Conservation (phyloP, 139 green algal genomes). For the Closterium sp. region DNA sequence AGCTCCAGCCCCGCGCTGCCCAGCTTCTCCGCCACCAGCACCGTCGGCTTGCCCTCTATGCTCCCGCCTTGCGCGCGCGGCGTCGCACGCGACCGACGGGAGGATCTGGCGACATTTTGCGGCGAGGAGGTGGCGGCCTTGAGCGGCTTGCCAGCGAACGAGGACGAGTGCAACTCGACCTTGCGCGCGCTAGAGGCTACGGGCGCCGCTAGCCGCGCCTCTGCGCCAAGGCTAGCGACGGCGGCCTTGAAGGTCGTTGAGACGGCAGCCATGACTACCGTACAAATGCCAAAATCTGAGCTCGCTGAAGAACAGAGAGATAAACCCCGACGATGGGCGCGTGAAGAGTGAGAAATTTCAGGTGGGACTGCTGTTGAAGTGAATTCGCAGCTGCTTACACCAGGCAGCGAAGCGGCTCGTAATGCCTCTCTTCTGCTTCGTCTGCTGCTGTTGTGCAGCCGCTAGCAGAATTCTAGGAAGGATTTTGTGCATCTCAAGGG, state of each 20-base stretch:
- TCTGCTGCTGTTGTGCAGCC: no score
- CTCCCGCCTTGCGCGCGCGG: slow-evolving; percentile 13
- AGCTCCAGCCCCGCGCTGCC: slow-evolving; percentile 78
- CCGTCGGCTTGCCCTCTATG: slow-evolving; percentile 60
- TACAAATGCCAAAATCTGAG: neutral
- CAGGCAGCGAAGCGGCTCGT: no score
- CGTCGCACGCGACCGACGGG: neutral
- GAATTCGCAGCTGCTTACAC: neutral
- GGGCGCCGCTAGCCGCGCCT: neutral
- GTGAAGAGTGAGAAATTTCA: neutral
- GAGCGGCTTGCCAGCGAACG: neutral
- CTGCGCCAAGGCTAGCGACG: neutral
- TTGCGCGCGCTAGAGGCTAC: neutral
- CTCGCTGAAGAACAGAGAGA: neutral
- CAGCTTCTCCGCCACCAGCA: slow-evolving; percentile 93
- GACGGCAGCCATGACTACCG: neutral
- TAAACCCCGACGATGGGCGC: neutral
- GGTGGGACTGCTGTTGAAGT: neutral
- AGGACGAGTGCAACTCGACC: neutral
- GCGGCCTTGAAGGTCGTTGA: neutral
- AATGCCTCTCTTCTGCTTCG: no score
- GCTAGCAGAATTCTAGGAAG: neutral
- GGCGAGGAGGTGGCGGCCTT: neutral
- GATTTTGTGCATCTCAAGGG: neutral
- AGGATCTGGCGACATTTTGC: neutral